Conservation (phyloP, 2,329 filamentous ascomycete species). For the Ascochyta clinopodiicola region DNA sequence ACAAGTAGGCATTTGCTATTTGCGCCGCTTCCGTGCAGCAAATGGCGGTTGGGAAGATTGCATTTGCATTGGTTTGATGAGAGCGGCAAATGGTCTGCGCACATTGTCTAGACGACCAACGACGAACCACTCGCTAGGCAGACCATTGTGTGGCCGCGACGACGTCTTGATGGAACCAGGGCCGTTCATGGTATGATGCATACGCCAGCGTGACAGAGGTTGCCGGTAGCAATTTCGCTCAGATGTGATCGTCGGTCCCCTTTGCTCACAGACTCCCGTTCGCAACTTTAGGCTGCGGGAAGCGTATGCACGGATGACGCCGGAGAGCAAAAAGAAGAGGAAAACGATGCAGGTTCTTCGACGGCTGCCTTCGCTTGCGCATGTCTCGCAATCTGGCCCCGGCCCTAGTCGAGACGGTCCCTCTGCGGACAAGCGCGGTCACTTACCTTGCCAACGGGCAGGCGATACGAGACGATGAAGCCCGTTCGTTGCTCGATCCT, state of each 20-base stretch:
- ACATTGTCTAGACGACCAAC: slow-evolving; percentile 7
- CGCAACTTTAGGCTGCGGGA: slow-evolving; percentile 44
- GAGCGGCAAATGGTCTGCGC: not conserved
- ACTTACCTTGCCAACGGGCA: slow-evolving; percentile 35
- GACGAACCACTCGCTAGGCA: slow-evolving; percentile 13
- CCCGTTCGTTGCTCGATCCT: slow-evolving; percentile 35
- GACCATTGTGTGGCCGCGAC: not conserved
- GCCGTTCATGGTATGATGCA: slow-evolving; percentile 21
- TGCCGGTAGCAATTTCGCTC: slow-evolving; percentile 36
- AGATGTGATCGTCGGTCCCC: slow-evolving; percentile 38
- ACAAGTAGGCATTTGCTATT: not conserved
- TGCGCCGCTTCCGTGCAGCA: slow-evolving; percentile 9
- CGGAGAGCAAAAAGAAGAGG: slow-evolving; percentile 34
- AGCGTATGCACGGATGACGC: slow-evolving; percentile 44
- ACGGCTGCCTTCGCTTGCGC: slow-evolving; percentile 34
- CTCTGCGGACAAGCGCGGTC: slow-evolving; percentile 25
- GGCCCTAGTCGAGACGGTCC: slow-evolving; percentile 28
- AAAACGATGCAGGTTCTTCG: slow-evolving; percentile 40
- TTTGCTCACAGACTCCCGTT: slow-evolving; percentile 45
- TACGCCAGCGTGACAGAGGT: slow-evolving; percentile 30
- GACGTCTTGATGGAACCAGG: slow-evolving; percentile 2
- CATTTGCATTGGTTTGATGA: slow-evolving; percentile 2
- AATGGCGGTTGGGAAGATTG: not conserved
- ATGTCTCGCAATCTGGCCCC: slow-evolving; percentile 28
- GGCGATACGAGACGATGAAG: slow-evolving; percentile 37